A percentile compares a stretch with the other conserved stretches of the same genome.
Evolutionary conservation across 2,329 filamentous ascomycete genomes (phyloP).

Genomic region (Fusarium albosuccineum): DNA sequence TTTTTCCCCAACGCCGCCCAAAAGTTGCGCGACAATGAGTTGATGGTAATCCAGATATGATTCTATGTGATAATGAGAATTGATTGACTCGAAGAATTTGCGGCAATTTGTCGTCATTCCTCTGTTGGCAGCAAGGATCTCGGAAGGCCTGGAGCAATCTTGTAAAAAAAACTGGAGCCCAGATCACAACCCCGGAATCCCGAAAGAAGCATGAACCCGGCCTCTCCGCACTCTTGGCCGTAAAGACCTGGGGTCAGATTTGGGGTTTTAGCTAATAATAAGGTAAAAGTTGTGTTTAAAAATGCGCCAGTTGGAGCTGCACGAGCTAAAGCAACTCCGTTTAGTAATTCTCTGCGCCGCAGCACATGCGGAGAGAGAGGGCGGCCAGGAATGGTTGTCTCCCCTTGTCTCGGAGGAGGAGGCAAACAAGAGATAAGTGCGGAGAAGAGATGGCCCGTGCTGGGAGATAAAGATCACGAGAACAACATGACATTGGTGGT

Average conservation of each 20-base stretch:
- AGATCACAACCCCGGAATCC: too few species aligned
- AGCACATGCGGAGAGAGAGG: slow-evolving; percentile 25
- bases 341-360: not conserved
- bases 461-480: slow-evolving; percentile 38
- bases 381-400: slow-evolving; percentile 11
- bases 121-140: too few species aligned
- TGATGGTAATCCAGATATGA: too few species aligned
- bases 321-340: slow-evolving; percentile 6
- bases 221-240: slow-evolving; percentile 26
- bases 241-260: slow-evolving; percentile 19
- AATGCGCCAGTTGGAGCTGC: not conserved
- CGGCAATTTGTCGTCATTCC: too few species aligned
- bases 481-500: slow-evolving; percentile 14
- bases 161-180: too few species aligned
- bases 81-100: too few species aligned
- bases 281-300: slow-evolving; percentile 38
- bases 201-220: too few species aligned
- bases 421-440: slow-evolving; percentile 1
- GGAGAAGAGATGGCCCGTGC: slow-evolving; percentile 8
- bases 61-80: too few species aligned
- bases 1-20: too few species aligned
- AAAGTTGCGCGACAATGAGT: too few species aligned
- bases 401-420: not conserved
- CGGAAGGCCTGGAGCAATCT: too few species aligned
- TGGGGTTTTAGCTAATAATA: slow-evolving; percentile 42